Evolutionary conservation across 768 basidiomycete species (phyloP).

Genomic region (Boletus sp.): DNA sequence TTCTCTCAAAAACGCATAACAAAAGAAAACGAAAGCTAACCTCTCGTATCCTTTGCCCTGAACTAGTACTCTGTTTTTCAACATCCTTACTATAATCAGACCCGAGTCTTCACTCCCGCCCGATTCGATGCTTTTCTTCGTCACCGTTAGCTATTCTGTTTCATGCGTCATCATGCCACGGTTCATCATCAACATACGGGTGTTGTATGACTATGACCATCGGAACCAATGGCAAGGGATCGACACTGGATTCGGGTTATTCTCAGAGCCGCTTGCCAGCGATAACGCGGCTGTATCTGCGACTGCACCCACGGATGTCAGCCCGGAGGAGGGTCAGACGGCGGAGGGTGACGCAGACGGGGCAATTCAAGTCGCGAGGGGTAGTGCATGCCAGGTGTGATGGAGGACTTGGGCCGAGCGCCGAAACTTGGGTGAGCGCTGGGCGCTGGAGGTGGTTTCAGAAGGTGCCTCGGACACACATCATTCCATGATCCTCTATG

Average conservation of each 20-base stretch:
- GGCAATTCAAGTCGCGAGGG: not conserved
- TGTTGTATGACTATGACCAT: not conserved
- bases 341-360: not conserved
- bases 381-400: not conserved
- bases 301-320: not conserved
- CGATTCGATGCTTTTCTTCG: not conserved
- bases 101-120: not conserved
- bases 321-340: not conserved
- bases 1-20: not conserved
- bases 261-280: not conserved
- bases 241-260: conserved; percentile 12
- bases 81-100: not conserved
- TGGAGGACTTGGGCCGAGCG: not conserved
- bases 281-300: not conserved
- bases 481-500: not conserved
- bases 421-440: not conserved
- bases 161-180: conserved; percentile 8
- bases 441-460: not conserved
- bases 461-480: not conserved
- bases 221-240: not conserved
- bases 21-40: not conserved
- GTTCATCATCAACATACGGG: conserved; percentile 16
- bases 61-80: conserved; percentile 6
- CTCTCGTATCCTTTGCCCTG: not conserved
- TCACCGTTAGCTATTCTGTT: not conserved